Conservation (phyloP, 78 protist species). For the Planoprotostelium fungivorum region DNA sequence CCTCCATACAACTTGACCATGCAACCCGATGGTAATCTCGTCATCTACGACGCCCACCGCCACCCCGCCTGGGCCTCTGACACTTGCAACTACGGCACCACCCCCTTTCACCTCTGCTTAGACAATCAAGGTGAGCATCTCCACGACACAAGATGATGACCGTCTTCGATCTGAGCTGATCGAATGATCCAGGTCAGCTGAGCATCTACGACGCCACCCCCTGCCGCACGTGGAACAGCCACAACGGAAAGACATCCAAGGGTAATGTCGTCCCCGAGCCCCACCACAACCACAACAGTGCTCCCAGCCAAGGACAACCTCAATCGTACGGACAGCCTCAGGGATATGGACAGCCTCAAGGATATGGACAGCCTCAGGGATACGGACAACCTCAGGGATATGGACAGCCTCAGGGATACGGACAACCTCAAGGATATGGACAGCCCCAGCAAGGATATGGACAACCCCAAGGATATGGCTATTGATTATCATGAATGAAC, state of each 20-base stretch:
- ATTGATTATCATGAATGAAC: too few relatives aligned
- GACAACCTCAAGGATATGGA: not conserved
- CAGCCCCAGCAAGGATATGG: not conserved
- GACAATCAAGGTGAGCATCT: not conserved
- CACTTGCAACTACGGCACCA: not conserved
- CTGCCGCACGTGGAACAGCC: not conserved
- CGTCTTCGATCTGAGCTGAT: not conserved
- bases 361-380: not conserved
- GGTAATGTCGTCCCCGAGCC: not conserved
- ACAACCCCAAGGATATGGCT: not conserved
- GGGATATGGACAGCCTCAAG: not conserved
- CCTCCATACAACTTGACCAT: not conserved
- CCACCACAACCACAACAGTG: not conserved
- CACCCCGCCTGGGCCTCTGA: not conserved
- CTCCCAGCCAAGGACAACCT: not conserved
- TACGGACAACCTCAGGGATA: not conserved
- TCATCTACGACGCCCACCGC: not conserved
- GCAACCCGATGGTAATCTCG: not conserved
- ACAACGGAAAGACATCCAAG: not conserved
- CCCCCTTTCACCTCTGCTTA: not conserved
- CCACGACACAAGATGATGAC: too few relatives aligned
- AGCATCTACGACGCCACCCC: not conserved
- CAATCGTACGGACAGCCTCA: not conserved
- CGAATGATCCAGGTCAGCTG: not conserved
- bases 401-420: not conserved